These are phyloP conservation scores for Alnus rubra DNA, from an alignment of 306 rosid genomes.

Conservation along the genomic window DNA sequence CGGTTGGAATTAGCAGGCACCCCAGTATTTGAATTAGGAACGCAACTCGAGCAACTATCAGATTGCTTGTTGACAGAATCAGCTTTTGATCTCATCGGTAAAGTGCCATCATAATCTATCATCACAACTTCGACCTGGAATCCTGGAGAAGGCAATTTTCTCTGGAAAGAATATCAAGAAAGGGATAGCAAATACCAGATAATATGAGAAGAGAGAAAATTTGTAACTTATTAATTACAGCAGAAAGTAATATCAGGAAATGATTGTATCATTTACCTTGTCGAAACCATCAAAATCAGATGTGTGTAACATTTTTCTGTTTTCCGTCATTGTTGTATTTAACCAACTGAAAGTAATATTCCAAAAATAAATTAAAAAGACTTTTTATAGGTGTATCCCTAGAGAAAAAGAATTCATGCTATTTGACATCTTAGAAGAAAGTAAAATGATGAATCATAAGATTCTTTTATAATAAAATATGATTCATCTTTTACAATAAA, in stretches of 20 bases:
- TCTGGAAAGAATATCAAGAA: constrained; percentile 48
- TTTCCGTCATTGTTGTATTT: constrained; percentile 77
- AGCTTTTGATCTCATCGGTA: constrained; percentile 42
- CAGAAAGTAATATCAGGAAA: constrained; percentile 9
- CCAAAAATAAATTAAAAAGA: constrained; percentile 14
- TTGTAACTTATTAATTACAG: not conserved
- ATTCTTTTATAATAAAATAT: not conserved
- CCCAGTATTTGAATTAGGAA: constrained; percentile 30
- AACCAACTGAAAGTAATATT: constrained; percentile 67
- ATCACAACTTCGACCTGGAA: constrained; percentile 82
- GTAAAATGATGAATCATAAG: not conserved
- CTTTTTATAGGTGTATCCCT: constrained; percentile 9
- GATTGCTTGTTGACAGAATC: constrained; percentile 50
- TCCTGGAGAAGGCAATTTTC: constrained; percentile 84
- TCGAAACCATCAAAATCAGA: constrained; percentile 88
- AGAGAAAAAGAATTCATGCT: constrained; percentile 11
- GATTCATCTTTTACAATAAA: not conserved
- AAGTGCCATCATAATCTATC: constrained; percentile 68
- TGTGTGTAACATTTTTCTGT: constrained; percentile 49
- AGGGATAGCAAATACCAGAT: constrained; percentile 8
- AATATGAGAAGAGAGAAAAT: constrained; percentile 1
- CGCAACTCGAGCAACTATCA: constrained; percentile 33
- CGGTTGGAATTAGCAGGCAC: constrained; percentile 37
- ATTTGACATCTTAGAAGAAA: not conserved
- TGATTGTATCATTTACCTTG: constrained; percentile 51